Evolutionary conservation across 768 basidiomycete genomes (phyloP).

Genomic region (Trametes elegans): DNA sequence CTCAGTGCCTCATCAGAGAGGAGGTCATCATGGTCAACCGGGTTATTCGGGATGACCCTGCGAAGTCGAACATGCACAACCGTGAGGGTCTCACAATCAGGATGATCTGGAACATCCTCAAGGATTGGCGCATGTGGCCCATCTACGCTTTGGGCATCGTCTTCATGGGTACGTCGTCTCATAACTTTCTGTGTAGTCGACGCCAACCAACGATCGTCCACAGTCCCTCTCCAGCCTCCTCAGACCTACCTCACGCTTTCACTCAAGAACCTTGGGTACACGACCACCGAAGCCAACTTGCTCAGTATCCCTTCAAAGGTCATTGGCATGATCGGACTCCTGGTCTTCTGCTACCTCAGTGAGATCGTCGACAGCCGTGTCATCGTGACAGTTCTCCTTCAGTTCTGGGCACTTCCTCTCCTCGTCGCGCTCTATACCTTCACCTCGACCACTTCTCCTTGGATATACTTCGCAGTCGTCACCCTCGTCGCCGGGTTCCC

Average conservation of each 20-base stretch:
- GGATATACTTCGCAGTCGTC: slow-evolving; percentile 57
- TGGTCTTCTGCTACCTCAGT: slow-evolving; percentile 45
- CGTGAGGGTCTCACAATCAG: slow-evolving; percentile 53
- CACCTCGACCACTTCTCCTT: slow-evolving; percentile 46
- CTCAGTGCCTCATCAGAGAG: slow-evolving; percentile 38
- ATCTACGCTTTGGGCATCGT: slow-evolving; percentile 55
- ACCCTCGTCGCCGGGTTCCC: slow-evolving; percentile 52
- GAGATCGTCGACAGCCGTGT: slow-evolving; percentile 57
- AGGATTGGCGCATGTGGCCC: slow-evolving; percentile 67
- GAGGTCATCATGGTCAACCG: slow-evolving; percentile 64
- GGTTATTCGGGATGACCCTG: slow-evolving; percentile 62
- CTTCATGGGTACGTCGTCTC: slow-evolving; percentile 45
- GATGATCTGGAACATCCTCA: slow-evolving; percentile 50
- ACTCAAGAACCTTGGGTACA: slow-evolving; percentile 60
- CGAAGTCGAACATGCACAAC: slow-evolving; percentile 71
- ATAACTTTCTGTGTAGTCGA: not conserved
- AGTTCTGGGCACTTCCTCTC: slow-evolving; percentile 63
- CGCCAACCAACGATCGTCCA: slow-evolving; percentile 5
- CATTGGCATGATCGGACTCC: slow-evolving; percentile 44
- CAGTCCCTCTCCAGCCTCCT: slow-evolving; percentile 59
- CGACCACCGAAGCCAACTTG: slow-evolving; percentile 60
- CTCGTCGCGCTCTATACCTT: slow-evolving; percentile 58
- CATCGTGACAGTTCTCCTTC: slow-evolving; percentile 50
- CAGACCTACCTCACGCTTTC: slow-evolving; percentile 64
- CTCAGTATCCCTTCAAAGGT: slow-evolving; percentile 59